Base-by-base conservation (phyloP, 768 basidiomycete genomes). In the Termitomyces sp. region DNA sequence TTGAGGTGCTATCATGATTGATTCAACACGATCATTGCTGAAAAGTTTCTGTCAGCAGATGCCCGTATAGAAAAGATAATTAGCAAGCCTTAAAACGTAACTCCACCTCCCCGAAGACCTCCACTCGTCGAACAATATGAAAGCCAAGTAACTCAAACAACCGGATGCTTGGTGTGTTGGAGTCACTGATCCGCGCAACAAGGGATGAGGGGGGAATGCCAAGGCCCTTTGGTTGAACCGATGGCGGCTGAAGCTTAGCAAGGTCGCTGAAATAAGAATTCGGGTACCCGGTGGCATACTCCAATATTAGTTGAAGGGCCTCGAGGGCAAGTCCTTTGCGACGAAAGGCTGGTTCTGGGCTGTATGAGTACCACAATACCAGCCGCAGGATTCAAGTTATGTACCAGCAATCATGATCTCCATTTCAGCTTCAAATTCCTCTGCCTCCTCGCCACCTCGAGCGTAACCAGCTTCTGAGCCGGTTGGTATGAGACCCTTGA, bases 341-440 rank as follows among this genome's bases (percentile, higher is more conserved):
- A 33, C 31, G 31, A 33, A 33, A 33, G 9, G 31, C 31, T 33
- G 31, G 31, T 33, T 33, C 31, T 33, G 31, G 1, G 15, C 26
- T 21, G 3, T 8, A 30, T 37, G 14, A 26, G 12, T 26, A 21
- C 2, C 38, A 35, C 8, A 47, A 4, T 52, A 9, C 9, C 21
- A 41, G 10, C 14, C n/a, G 3, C 15, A 17, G 54, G 46, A 35
- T 15, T 19, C 28, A 31, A 38, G 19, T 23, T 1, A 38, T 74
- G 55, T 59, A 86, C 91, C 89, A 64, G 94, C 93, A 58, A 96
- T 88, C 94, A 96, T 98, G 58, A 96, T 85, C 68, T 96, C 93
- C 28, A 85, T 81, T 65, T 98, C 95, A 2, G 83, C 90, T 60
- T 93, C 86, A 54, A 82, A 79, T 35, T 72, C 75, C 23, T 76